Base-by-base conservation (phyloP, 352 stramenopile genomes). In the Discostella stelligera region DNA sequence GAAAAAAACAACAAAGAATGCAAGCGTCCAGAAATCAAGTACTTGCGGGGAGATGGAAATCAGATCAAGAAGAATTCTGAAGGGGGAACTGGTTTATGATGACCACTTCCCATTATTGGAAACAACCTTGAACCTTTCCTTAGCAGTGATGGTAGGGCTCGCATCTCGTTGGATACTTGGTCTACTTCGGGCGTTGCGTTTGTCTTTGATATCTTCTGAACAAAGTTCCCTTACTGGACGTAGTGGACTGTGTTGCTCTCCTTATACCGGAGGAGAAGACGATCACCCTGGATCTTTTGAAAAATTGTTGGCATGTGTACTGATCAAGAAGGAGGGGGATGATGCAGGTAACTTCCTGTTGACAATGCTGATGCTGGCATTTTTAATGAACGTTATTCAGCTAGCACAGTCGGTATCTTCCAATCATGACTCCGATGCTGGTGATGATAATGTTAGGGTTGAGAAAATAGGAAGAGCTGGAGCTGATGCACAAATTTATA, bases 281-380 rank as follows among this genome's bases (percentile, higher is more conserved):
- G 56, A 72, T 30, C 18, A 61, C 14, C 20, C 54, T 50, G 62
- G 46, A 41, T 68, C 71, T 32, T 80, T 80, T 66, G 71, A 74
- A 23, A 72, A 37, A 21, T 74, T 80, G 21, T 66, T 80, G 50
- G 64, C 71, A n/a, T 80, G 71, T 44, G 64, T 80, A 7, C 55
- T 80, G 58, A 73, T 80, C 18, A 80, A 80, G 16, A 60, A 50
- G 10, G 61, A 71, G n/a, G 71, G 71, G 41, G 64, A 80, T 32
- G 58, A 74, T 32, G 64, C 71, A 13, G 71, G 71, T 0, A 67
- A 44, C n/a, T 48, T 79, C n/a, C 23, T 71, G 21, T 70, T 70
- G 2, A 49, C 30, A 41, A 18, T 66, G 14, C 48, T 80, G 10
- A 32, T 63, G 11, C 14, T 71, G 11, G 37, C 71, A 25, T 56